phyloP scores from a whole-genome alignment of 331 rosid genomes.

The Pyrus hybrid region DNA sequence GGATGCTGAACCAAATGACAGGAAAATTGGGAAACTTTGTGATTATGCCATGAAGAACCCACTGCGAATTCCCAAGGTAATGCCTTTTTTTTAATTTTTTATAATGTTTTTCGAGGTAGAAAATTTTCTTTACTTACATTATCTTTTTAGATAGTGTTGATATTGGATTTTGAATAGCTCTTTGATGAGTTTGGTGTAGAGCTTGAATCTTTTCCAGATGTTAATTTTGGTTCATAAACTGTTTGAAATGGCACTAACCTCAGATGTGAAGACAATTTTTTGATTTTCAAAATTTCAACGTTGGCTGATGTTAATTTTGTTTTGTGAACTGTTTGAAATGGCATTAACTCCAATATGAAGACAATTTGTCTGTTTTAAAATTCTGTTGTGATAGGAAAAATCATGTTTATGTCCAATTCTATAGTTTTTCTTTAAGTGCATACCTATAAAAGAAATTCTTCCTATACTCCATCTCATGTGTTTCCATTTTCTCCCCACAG shows the following conservation, averaged over 20 bases:
- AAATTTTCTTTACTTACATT: neutral
- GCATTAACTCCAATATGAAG: neutral
- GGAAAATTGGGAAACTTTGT: constrained; percentile 79
- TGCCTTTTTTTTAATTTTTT: neutral
- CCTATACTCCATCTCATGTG: constrained; percentile 4
- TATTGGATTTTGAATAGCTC: neutral
- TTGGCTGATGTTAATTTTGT: neutral
- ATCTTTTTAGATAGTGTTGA: neutral
- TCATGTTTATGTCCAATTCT: neutral
- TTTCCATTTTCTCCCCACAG: constrained; percentile 32
- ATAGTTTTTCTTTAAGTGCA: neutral
- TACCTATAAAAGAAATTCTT: neutral
- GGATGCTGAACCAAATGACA: constrained; percentile 77
- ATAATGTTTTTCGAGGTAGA: neutral
- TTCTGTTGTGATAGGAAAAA: neutral
- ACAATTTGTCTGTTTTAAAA: neutral
- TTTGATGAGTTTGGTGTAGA: neutral
- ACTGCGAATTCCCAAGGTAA: constrained; percentile 84
- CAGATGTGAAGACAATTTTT: neutral
- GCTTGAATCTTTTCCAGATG: neutral
- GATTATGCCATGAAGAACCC: constrained; percentile 88
- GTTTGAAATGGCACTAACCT: neutral
- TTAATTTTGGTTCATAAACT: neutral
- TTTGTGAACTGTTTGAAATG: constrained; percentile 7
- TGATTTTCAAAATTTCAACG: neutral